Evolutionary conservation across 106 monocot genomes (phyloP).

Genomic region (Apostasia shenzhenica): DNA sequence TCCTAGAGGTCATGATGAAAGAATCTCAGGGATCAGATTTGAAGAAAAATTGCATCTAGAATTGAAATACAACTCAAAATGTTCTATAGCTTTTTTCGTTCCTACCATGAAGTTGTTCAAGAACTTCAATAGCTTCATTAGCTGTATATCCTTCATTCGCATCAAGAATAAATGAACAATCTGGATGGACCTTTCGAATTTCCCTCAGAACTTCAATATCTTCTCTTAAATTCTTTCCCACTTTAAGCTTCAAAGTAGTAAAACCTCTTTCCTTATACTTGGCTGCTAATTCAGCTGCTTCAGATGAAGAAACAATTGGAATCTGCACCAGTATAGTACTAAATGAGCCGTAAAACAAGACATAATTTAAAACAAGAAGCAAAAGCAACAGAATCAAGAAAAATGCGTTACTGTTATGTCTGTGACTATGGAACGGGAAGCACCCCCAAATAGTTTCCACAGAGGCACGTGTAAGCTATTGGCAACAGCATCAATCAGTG

Average conservation of each 20-base stretch:
- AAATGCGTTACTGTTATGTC: constrained; percentile 52
- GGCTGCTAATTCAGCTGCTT: constrained; percentile 82
- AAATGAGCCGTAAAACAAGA: neutral
- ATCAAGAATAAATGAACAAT: constrained; percentile 83
- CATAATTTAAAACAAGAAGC: neutral
- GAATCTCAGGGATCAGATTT: too few species aligned
- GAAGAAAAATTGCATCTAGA: neutral
- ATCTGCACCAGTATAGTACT: constrained; percentile 36
- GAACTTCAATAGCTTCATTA: constrained; percentile 73
- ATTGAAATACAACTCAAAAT: neutral
- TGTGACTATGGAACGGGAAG: constrained; percentile 53
- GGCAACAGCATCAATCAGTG: constrained; percentile 88
- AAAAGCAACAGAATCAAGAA: neutral
- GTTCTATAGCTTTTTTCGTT: neutral
- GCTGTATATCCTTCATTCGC: constrained; percentile 89
- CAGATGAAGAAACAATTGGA: constrained; percentile 77
- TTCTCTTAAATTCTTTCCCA: constrained; percentile 69
- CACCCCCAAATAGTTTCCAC: constrained; percentile 92
- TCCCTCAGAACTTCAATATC: constrained; percentile 81
- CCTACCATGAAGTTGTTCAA: constrained; percentile 79
- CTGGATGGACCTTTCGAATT: constrained; percentile 63
- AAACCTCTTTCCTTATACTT: constrained; percentile 68
- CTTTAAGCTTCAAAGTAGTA: constrained; percentile 70
- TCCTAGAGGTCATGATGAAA: neutral
- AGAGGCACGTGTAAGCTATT: constrained; percentile 76